Base-by-base conservation (phyloP, 805 yeast genomes). In the Pichia insulana region DNA sequence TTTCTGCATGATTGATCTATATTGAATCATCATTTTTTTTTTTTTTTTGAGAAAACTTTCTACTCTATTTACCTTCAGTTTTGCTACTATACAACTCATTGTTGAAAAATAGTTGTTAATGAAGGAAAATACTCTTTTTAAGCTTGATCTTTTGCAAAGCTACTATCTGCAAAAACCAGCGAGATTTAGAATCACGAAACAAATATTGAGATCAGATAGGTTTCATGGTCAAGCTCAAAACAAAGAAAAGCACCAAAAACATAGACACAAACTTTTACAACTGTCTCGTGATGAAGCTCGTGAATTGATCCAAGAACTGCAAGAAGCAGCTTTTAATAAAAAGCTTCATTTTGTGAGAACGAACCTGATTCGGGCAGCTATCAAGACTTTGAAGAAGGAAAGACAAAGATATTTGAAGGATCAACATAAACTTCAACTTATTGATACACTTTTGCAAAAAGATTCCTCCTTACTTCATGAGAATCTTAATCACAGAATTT, bases 131-230 rank as follows among this genome's bases (percentile, higher is more conserved):
- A 57, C 59, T 30, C 48, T 69, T 35, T 75, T 80, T 76, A 71
- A 70, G 50, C 59, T 79, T 36, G 85, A 79, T 52, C 56, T 77
- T 20, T 58, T 79, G 30, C 83, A 79, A 50, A 64, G 67, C 31
- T 70, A 71, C 51, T 75, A 64, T 58, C 54, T 67, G 26, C 54
- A 62, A 6, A 50, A 62, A 20, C 73, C 76, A 1, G 73, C 80
- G 1, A 61, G 83, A 44, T 76, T 65, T 53, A 62, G 68, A 1
- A 66, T 68, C 37, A 76, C 83, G 3, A 70, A 63, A 48, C 66
- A 62, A 49, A 58, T 74, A 39, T 56, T 71, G 32, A 56, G 58
- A 30, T 72, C 81, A 2, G 70, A 70, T 50, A 68, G 50, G 26
- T 45, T 42, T 32, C 42, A 37, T 17, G 8, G 42, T 12, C 35